Evolutionary conservation across 2,329 filamentous ascomycete species (phyloP).

Genomic region (Colletotrichum sp.): DNA sequence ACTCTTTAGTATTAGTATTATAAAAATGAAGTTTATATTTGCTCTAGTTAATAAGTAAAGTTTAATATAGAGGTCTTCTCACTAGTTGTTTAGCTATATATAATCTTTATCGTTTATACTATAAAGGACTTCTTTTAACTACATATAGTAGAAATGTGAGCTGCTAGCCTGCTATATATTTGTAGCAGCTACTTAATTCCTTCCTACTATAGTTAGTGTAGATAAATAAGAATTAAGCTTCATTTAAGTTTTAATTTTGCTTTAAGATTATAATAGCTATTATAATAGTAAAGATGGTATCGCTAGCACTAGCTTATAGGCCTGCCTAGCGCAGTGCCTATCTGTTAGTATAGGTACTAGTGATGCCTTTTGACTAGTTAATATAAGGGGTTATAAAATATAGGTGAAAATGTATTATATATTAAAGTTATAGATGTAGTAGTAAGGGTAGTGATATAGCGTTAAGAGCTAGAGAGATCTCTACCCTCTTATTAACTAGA

Average conservation of each 20-base stretch:
- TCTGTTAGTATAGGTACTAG: no score
- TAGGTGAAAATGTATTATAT: no score
- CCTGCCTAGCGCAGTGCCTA: neutral
- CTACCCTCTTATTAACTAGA: no score
- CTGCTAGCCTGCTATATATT: neutral
- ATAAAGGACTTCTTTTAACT: neutral
- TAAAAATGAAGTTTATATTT: neutral
- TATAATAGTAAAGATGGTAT: neutral
- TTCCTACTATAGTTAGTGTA: neutral
- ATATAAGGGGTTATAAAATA: no score
- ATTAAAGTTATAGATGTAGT: no score
- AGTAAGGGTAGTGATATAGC: no score
- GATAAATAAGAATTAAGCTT: no score
- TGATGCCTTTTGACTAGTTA: no score
- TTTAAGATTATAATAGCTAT: neutral
- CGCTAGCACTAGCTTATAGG: neutral
- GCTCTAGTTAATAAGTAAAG: neutral
- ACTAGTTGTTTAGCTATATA: rapidly evolving
- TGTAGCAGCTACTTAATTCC: neutral
- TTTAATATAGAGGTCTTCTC: neutral
- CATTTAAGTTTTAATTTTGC: no score
- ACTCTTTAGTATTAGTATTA: neutral
- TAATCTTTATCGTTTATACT: neutral
- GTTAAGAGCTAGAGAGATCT: no score
- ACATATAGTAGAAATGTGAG: neutral